Evolutionary conservation across 2,329 filamentous ascomycete species (phyloP).

Genomic region (Ophiobolus disseminans): DNA sequence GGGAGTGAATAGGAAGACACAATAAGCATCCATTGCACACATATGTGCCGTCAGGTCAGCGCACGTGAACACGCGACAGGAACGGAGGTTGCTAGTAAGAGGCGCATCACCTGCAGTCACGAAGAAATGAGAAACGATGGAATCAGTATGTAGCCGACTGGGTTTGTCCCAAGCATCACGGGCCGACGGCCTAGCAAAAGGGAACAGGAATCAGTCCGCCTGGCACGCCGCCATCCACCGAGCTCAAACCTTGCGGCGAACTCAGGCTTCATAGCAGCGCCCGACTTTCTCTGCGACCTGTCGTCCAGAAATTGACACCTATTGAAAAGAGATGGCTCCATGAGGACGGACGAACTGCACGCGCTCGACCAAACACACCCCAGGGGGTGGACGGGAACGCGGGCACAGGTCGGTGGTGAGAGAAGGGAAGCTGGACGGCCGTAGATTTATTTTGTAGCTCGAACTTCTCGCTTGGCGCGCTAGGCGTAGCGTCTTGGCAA

Average conservation of each 20-base stretch:
- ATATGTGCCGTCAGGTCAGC: no score
- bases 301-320: slow-evolving; percentile 93
- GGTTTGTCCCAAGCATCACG: slow-evolving; percentile 88
- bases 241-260: slow-evolving; percentile 48
- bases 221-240: slow-evolving; percentile 43
- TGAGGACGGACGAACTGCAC: slow-evolving; percentile 79
- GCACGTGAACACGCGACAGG: neutral
- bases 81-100: no score
- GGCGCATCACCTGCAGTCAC: neutral
- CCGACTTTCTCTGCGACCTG: slow-evolving; percentile 86
- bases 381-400: slow-evolving; percentile 69
- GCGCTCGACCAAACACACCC: slow-evolving; percentile 76
- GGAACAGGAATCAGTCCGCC: slow-evolving; percentile 59
- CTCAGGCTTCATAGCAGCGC: slow-evolving; percentile 60
- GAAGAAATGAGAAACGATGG: neutral
- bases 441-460: slow-evolving; percentile 40
- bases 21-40: no score
- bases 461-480: slow-evolving; percentile 18
- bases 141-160: slow-evolving; percentile 71
- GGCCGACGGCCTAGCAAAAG: slow-evolving; percentile 89
- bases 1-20: no score
- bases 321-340: slow-evolving; percentile 73
- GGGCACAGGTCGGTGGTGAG: slow-evolving; percentile 79
- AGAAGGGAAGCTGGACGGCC: slow-evolving; percentile 39
- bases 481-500: slow-evolving; percentile 32